Evolutionary conservation across 495 filamentous ascomycete genomes (phyloP), one percentile per base, ranked within the genome.

Genomic region (Hypoxylon trugodes): DNA sequence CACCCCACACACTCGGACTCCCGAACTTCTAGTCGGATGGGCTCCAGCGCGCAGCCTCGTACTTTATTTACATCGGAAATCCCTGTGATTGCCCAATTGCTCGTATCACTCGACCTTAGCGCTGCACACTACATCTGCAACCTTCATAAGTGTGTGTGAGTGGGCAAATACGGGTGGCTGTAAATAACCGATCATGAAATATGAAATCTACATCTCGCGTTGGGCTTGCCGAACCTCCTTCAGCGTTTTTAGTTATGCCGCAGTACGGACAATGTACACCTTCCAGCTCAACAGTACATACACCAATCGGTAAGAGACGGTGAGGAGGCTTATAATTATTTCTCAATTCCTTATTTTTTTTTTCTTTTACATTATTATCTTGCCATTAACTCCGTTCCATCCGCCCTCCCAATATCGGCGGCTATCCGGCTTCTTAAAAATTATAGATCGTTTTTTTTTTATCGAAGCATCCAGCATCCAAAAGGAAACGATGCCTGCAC

Each of bases 1-100:
- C 53, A 63, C 59, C 59, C 65, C 65, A 68, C 65, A 59, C 41
- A 50, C 35, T 54, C 42, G 53, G 53, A 58, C 41, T 30, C 59
- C 54, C 65, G 65, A 68, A 56, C 54, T 52, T 42, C 59, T 50
- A 68, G 53, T 68, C 48, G 52, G 53, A 48, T 53, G 33, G 52
- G 53, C 53, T 62, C 59, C 58, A 63, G 15, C 38, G 41, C 38
- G 41, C 15, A 8, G 36, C 46, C 58, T 61, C 35, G 64, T 66
- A 66, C 58, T 61, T 38, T 61, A 54, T 67, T 67, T 67, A 67
- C 46, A 19, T 36, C 42, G 42, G 54, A 59, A 40, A 37, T 13
- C 35, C 49, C 7, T 68, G 54, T 68, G 59, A 68, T 68, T 68
- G 65, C 59, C 32, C 65, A 68, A 68, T 68, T 51, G 48, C 59